These are phyloP conservation scores for Aspergillus costaricaensis DNA, from an alignment of 2,329 filamentous ascomycete species.

Conservation along the genomic window DNA sequence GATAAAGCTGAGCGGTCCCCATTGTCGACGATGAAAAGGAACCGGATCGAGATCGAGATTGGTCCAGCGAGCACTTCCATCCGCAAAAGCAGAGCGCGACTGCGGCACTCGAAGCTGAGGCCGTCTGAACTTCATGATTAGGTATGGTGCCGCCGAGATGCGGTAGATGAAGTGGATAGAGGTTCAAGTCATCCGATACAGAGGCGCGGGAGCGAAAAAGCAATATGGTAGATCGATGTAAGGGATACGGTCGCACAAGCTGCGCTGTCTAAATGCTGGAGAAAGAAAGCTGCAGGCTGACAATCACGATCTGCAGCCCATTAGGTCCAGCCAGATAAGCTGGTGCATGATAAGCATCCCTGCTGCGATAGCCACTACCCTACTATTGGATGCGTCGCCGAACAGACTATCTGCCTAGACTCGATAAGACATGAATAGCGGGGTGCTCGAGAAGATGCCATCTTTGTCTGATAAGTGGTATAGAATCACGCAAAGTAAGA, in stretches of 20 bases:
- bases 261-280: not conserved
- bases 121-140: conserved; percentile 33
- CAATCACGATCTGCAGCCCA: not conserved
- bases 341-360: conserved; percentile 1
- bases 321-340: conserved; percentile 1
- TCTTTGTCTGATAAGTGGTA: not conserved
- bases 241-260: conserved; percentile 1
- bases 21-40: conserved; percentile 46
- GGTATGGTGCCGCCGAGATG: not conserved
- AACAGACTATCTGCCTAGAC: not conserved
- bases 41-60: conserved; percentile 55
- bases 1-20: conserved; percentile 49
- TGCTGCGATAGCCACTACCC: not conserved
- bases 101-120: conserved; percentile 50
- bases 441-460: not conserved
- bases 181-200: not conserved
- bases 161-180: not conserved
- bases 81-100: conserved; percentile 49
- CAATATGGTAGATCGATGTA: not conserved
- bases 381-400: conserved; percentile 2
- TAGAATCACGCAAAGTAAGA: not conserved
- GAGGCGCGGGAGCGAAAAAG: not conserved
- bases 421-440: conserved; percentile 3
- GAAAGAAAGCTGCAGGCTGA: not conserved
- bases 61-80: conserved; percentile 48